These are phyloP conservation scores for Thalassiosira exigua DNA, from an alignment of 352 stramenopile genomes.

Conservation along the genomic window DNA sequence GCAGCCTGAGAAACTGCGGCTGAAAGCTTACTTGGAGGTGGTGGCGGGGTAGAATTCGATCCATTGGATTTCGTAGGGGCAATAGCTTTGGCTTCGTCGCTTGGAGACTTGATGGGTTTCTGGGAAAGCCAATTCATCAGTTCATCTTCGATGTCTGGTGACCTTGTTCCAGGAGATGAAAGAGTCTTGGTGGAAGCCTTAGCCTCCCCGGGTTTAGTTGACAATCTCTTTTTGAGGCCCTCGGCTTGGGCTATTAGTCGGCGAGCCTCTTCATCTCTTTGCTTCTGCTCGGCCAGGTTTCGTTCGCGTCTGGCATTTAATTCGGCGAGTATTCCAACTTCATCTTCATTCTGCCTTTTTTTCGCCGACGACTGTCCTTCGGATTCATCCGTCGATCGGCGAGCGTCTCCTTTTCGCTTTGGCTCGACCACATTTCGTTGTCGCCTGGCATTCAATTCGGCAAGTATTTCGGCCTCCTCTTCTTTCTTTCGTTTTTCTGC, in stretches of 20 bases:
- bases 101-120: constrained; percentile 6
- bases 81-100: neutral
- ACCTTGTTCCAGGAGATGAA: constrained; percentile 1
- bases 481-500: constrained; percentile 9
- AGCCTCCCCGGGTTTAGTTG: neutral
- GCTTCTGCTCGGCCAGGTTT: constrained; percentile 7
- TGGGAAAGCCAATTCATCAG: constrained; percentile 24
- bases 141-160: constrained; percentile 25
- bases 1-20: neutral
- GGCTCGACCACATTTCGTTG: neutral
- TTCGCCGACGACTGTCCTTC: neutral
- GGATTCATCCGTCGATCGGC: neutral
- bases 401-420: neutral
- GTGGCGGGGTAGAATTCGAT: neutral
- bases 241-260: constrained; percentile 16
- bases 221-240: constrained; percentile 19
- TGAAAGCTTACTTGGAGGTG: neutral
- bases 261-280: constrained; percentile 8
- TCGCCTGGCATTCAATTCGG: too few relatives aligned
- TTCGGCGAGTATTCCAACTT: neutral
- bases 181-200: neutral
- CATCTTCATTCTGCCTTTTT: constrained; percentile 1
- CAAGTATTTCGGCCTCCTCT: too few relatives aligned
- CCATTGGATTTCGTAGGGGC: neutral
- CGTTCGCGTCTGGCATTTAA: neutral